A percentile compares a stretch with the other conserved stretches of the same genome.
These are phyloP conservation scores for Trichoderma pleuroti DNA, from an alignment of 2,329 filamentous ascomycete species.

Conservation along the genomic window DNA sequence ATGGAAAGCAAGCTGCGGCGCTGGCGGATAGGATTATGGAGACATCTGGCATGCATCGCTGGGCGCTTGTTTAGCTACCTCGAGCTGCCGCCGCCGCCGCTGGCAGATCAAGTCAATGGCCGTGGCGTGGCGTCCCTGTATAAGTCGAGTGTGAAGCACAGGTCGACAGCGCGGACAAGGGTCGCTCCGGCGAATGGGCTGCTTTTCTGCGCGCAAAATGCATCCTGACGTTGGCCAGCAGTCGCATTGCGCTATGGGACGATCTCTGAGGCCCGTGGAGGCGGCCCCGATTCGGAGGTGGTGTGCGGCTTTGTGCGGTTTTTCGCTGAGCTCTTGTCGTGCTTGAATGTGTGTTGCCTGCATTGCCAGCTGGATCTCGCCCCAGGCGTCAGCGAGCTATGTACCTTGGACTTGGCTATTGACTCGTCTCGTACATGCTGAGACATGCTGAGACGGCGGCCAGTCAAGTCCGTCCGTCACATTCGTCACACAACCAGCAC, in stretches of 20 bases:
- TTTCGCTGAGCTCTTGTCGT: not conserved
- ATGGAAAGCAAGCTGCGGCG: constrained; percentile 12
- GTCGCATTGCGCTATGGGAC: constrained; percentile 16
- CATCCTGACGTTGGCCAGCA: constrained; percentile 14
- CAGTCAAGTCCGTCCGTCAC: not conserved
- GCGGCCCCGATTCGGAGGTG: constrained; percentile 13
- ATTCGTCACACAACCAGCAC: not conserved
- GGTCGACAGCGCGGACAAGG: constrained; percentile 3
- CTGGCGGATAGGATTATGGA: constrained; percentile 17
- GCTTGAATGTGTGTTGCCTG: not conserved
- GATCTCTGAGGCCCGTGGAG: constrained; percentile 3
- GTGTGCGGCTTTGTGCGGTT: constrained; percentile 5
- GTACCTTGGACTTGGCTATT: too few relatives aligned
- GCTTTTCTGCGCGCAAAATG: not conserved
- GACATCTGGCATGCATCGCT: constrained; percentile 19
- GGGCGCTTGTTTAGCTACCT: constrained; percentile 16
- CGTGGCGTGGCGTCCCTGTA: constrained; percentile 3
- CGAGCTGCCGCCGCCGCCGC: constrained; percentile 8
- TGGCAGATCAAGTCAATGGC: constrained; percentile 6
- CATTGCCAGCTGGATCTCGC: not conserved
- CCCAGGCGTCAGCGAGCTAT: not conserved
- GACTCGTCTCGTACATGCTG: not conserved
- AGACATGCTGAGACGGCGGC: not conserved
- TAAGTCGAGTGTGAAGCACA: not conserved
- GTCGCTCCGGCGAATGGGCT: constrained; percentile 7